Base-by-base conservation (phyloP, 352 stramenopile species). In the Phytophthora syringae region DNA sequence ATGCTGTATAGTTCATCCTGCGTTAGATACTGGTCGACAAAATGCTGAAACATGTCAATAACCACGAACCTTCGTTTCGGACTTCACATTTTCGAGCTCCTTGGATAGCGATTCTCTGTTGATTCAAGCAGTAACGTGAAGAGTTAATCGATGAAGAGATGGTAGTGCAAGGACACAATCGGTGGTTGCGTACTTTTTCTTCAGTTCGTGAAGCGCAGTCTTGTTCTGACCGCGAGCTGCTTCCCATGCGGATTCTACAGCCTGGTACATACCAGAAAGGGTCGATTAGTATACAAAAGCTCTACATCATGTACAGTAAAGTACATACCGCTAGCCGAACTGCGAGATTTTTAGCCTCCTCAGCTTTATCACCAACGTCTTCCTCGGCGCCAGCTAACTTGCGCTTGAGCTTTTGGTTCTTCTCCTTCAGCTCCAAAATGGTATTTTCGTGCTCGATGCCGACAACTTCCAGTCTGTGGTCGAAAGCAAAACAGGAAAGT, bases 161-260 rank as follows among this genome's bases (percentile, higher is more conserved):
- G 1, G 16, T 4, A 22, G 5, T 43, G 12, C 0, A 21, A 21
- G 1, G 12, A 7, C 5, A 12, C 7, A 20, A 37, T 36, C 10
- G 7, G n/a, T 3, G 21, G 24, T 12, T 11, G 7, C 75, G 2
- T 44, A 85, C 81, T 86, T 89, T 62, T 91, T 94, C 63, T 91
- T 93, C n/a, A 92, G 81, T 62, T 88, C 79, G n/a, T 89, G 79
- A 2, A 92, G 44, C 11, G 80, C 80, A 47, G 80, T 80, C 45
- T 90, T 91, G 76, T 94, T 94, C 63, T 94, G 82, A 9, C 83
- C 84, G 3, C 86, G 86, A 27, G 86, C 82, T 25, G 82, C 68
- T 67, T 93, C 86, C 86, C 86, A 94, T 16, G 86, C 86, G 9
- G 80, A 88, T 53, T 94, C 84, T 9, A 94, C 81, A 53, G 86